These are phyloP conservation scores for Didymella lethalis DNA, from an alignment of 2,329 filamentous ascomycete species.

Conservation along the genomic window DNA sequence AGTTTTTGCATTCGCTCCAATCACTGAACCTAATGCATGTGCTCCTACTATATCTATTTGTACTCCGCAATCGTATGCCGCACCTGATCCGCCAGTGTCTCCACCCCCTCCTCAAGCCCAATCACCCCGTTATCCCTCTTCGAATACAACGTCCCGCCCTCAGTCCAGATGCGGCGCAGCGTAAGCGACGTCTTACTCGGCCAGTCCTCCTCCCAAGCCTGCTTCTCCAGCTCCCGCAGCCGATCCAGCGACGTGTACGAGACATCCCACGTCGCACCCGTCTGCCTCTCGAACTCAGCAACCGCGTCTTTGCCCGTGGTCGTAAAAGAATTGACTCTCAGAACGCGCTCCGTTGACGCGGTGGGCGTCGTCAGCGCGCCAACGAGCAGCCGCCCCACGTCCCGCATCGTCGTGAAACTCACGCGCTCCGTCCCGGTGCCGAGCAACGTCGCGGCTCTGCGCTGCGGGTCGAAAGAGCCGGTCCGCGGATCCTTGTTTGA, in stretches of 20 bases:
- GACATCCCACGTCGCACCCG: slow-evolving; percentile 64
- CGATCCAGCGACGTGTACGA: slow-evolving; percentile 62
- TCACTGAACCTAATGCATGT: too few species aligned
- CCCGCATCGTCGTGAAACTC: slow-evolving; percentile 74
- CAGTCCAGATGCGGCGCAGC: slow-evolving; percentile 74
- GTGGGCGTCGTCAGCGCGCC: slow-evolving; percentile 64
- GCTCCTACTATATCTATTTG: neutral
- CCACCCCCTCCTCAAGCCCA: slow-evolving; percentile 54
- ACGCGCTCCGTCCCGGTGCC: slow-evolving; percentile 68
- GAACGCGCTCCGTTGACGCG: slow-evolving; percentile 58
- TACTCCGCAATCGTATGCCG: slow-evolving; percentile 30
- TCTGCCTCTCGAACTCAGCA: slow-evolving; percentile 73
- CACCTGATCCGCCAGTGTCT: slow-evolving; percentile 62
- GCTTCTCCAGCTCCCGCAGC: slow-evolving; percentile 65
- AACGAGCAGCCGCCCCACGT: slow-evolving; percentile 73
- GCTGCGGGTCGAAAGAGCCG: slow-evolving; percentile 67
- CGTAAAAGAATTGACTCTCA: slow-evolving; percentile 77
- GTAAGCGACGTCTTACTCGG: slow-evolving; percentile 65
- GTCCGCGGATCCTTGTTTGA: slow-evolving; percentile 50
- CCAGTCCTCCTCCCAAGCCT: slow-evolving; percentile 63
- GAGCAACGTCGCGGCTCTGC: slow-evolving; percentile 66
- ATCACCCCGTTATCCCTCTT: slow-evolving; percentile 71
- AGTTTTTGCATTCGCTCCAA: too few species aligned
- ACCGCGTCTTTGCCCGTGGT: slow-evolving; percentile 69
- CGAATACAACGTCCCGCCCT: slow-evolving; percentile 75